phyloP scores from a whole-genome alignment of 306 rosid genomes.

The Quercus gilva region DNA sequence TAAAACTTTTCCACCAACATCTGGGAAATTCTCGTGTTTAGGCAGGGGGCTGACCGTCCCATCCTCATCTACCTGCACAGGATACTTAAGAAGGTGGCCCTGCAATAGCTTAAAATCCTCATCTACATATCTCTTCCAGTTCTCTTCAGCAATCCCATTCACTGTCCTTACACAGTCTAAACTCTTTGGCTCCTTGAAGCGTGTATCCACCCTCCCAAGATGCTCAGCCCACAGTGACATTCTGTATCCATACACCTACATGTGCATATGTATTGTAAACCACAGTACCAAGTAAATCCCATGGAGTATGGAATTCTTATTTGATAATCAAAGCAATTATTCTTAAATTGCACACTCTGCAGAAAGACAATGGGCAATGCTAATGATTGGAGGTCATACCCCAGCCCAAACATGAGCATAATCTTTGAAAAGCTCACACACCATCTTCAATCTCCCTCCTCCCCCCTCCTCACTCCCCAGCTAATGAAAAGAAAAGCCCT shows the following conservation, averaged over 20 bases:
- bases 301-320: neutral
- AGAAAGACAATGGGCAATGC: too few species aligned
- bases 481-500: neutral
- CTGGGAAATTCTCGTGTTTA: conserved; percentile 68
- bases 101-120: conserved; percentile 51
- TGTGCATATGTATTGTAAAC: conserved; percentile 2
- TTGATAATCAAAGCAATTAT: neutral
- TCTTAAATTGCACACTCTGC: neutral
- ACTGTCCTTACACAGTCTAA: conserved; percentile 68
- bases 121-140: conserved; percentile 50
- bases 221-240: conserved; percentile 92
- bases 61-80: conserved; percentile 52
- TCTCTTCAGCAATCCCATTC: conserved; percentile 57
- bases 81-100: conserved; percentile 87
- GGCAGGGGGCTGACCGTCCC: conserved; percentile 54
- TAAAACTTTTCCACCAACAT: conserved; percentile 73
- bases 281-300: neutral
- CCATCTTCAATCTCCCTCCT: too few species aligned
- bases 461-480: too few species aligned
- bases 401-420: too few species aligned
- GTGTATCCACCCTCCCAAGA: conserved; percentile 48
- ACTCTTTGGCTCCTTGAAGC: conserved; percentile 60
- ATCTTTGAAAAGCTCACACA: too few species aligned
- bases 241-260: conserved; percentile 88
- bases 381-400: too few species aligned